Conservation (phyloP, 257 asterid species). For the Primulina huaijiensis region DNA sequence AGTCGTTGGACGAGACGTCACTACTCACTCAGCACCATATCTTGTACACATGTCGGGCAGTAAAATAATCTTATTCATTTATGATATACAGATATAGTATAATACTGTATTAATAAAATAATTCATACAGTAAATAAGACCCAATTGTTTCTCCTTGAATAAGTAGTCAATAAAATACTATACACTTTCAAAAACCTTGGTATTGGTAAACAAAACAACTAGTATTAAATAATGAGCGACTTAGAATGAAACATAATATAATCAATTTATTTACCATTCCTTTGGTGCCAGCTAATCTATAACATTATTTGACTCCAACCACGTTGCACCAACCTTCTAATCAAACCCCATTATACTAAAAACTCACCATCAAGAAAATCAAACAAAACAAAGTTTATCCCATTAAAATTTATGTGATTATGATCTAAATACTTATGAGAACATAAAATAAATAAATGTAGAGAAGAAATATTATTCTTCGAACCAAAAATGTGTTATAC, state of each 20-base stretch:
- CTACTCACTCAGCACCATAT: not conserved
- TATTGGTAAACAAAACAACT: slow-evolving; percentile 15
- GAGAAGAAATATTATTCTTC: not conserved
- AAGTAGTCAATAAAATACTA: slow-evolving; percentile 21
- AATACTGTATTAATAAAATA: not conserved
- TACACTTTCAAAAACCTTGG: slow-evolving; percentile 30
- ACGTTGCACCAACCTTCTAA: slow-evolving; percentile 16
- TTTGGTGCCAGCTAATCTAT: slow-evolving; percentile 26
- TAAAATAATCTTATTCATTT: not conserved
- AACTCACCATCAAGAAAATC: slow-evolving; percentile 24
- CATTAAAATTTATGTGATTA: not conserved
- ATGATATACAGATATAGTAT: not conserved
- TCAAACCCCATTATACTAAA: slow-evolving; percentile 28
- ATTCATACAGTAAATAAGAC: not conserved
- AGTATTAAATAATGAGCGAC: slow-evolving; percentile 13
- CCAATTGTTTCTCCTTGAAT: slow-evolving; percentile 24
- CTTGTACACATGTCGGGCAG: not conserved
- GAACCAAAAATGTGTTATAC: not conserved
- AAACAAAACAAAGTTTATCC: slow-evolving; percentile 1
- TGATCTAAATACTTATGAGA: not conserved
- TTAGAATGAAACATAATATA: slow-evolving; percentile 8
- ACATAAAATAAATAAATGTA: too few species aligned
- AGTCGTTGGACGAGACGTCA: not conserved
- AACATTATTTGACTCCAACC: slow-evolving; percentile 19
- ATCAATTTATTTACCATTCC: slow-evolving; percentile 34